These are phyloP conservation scores for Eucalyptus victrix DNA, from an alignment of 345 rosid species.

Conservation along the genomic window DNA sequence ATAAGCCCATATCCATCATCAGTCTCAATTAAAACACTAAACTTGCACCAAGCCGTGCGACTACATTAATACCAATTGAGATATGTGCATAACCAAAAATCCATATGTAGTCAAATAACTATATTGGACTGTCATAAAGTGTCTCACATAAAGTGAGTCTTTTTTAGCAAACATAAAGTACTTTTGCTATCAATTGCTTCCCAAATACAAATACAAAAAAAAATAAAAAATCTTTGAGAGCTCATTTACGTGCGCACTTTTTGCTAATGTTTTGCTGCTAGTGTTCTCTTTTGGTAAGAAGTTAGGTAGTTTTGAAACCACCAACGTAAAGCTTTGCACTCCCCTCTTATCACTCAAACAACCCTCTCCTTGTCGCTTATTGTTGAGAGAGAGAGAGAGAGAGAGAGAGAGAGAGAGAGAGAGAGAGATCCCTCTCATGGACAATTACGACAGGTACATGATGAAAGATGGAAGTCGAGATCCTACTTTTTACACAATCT, in stretches of 20 bases:
- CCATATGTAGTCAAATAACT: neutral
- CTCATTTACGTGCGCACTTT: neutral
- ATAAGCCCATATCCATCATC: neutral
- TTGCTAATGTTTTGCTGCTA: neutral
- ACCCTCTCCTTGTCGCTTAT: no score
- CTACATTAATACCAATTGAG: neutral
- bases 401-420: no score
- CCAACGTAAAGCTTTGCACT: no score
- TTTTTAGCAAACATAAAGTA: neutral
- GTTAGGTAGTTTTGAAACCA: no score
- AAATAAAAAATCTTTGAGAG: no score
- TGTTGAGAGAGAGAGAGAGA: no score
- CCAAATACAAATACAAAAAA: neutral
- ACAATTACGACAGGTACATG: no score
- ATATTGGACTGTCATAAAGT: neutral
- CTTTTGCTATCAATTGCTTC: neutral
- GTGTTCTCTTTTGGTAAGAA: no score
- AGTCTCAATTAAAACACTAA: neutral
- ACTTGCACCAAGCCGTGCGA: neutral
- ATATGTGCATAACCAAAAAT: neutral
- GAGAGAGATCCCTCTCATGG: no score
- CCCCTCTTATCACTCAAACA: no score
- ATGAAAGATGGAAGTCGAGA: no score
- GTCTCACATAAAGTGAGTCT: neutral
- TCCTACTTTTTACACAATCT: no score